Conservation (phyloP, 768 basidiomycete genomes). For the button mushroom (Agaricus bisporus) region DNA sequence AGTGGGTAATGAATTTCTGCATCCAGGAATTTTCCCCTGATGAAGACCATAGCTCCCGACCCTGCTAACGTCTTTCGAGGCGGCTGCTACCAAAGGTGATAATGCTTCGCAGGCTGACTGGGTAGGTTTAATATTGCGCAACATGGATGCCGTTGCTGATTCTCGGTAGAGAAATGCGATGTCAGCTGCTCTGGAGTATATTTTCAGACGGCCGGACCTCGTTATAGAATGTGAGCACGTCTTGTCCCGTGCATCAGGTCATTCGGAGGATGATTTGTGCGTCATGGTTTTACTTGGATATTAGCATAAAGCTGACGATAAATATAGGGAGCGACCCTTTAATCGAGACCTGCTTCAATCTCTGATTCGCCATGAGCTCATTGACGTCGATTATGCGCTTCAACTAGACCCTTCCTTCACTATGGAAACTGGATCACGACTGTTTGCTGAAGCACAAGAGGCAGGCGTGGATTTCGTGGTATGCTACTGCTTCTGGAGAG, state of each 20-base stretch:
- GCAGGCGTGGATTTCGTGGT: conserved; percentile 55
- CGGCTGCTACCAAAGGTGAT: conserved; percentile 41
- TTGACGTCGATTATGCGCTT: conserved; percentile 46
- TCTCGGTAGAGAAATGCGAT: conserved; percentile 24
- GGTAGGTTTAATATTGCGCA: conserved; percentile 31
- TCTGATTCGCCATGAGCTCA: conserved; percentile 43
- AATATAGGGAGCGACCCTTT: conserved; percentile 23
- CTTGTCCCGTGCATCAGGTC: conserved; percentile 26
- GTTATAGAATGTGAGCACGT: conserved; percentile 48
- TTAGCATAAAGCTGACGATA: not conserved
- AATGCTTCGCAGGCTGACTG: conserved; percentile 48
- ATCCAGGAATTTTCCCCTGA: not conserved
- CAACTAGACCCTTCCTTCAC: conserved; percentile 46
- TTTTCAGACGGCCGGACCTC: conserved; percentile 42
- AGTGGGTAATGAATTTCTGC: conserved; percentile 33
- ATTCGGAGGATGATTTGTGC: conserved; percentile 27
- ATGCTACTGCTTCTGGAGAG: conserved; percentile 12
- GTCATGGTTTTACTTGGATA: not conserved
- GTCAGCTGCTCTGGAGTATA: conserved; percentile 6
- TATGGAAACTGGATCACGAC: conserved; percentile 40
- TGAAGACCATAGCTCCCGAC: conserved; percentile 46
- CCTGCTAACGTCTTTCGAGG: conserved; percentile 51
- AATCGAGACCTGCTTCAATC: conserved; percentile 50
- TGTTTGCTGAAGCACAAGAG: conserved; percentile 58
- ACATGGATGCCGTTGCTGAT: conserved; percentile 4